Percentiles rank a stretch among this genome's conserved stretches.
Conservation (phyloP, 1,139 yeast species). For the Geotrichum cucujoidarum region DNA sequence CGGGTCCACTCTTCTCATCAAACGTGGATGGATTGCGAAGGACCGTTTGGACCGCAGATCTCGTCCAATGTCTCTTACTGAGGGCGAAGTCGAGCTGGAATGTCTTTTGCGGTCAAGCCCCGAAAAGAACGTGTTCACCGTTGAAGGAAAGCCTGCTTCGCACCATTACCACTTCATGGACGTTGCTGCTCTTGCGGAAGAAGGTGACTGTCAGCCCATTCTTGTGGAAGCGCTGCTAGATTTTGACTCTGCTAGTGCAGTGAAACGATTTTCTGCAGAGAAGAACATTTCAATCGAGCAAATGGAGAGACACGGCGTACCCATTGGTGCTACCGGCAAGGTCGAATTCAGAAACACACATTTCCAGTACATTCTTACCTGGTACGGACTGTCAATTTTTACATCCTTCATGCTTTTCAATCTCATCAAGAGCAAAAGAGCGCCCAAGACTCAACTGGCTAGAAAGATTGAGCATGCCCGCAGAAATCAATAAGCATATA, state of each 20-base stretch:
- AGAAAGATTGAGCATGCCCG: slow-evolving; percentile 32
- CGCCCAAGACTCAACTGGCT: slow-evolving; percentile 19
- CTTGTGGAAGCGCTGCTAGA: slow-evolving; percentile 63
- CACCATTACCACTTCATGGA: slow-evolving; percentile 55
- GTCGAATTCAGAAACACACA: slow-evolving; percentile 84
- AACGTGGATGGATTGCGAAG: slow-evolving; percentile 89
- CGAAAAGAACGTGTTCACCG: slow-evolving; percentile 60
- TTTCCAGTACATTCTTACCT: slow-evolving; percentile 83
- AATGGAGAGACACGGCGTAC: slow-evolving; percentile 70
- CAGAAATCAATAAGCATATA: slow-evolving; percentile 4
- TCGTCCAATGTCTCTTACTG: slow-evolving; percentile 68
- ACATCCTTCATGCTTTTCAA: slow-evolving; percentile 61
- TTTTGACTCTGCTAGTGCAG: slow-evolving; percentile 57
- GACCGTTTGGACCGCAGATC: slow-evolving; percentile 61
- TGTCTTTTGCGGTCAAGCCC: slow-evolving; percentile 75
- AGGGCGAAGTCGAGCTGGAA: slow-evolving; percentile 66
- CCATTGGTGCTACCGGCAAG: slow-evolving; percentile 75
- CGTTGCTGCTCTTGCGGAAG: slow-evolving; percentile 71
- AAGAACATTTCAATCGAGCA: slow-evolving; percentile 33
- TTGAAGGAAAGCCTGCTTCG: slow-evolving; percentile 60
- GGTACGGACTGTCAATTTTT: slow-evolving; percentile 82
- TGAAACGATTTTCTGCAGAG: slow-evolving; percentile 23
- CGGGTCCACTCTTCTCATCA: slow-evolving; percentile 50
- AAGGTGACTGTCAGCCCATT: slow-evolving; percentile 63
- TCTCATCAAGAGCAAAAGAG: slow-evolving; percentile 40